phyloP scores from a whole-genome alignment of 306 rosid species.

The Cicer yamashitae region DNA sequence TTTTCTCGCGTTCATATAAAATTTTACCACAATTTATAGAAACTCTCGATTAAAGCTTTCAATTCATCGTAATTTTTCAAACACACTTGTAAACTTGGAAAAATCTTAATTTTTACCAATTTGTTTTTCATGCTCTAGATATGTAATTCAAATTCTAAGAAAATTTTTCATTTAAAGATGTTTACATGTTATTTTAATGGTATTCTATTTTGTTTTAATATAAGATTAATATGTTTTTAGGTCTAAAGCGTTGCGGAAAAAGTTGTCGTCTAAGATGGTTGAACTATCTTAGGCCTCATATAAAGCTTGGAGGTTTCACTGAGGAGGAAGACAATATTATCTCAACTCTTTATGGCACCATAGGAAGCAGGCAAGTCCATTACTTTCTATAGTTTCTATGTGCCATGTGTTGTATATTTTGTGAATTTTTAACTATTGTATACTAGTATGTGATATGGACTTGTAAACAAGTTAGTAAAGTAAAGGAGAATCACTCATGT shows the following conservation, averaged over 20 bases:
- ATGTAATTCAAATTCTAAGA: background rate
- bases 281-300: constrained; percentile 45
- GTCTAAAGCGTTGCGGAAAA: constrained; percentile 44
- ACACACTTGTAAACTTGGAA: background rate
- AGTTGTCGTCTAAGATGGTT: constrained; percentile 48
- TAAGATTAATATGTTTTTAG: background rate
- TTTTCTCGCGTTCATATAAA: no score
- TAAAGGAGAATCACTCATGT: no score
- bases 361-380: constrained; percentile 48
- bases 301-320: constrained; percentile 49
- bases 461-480: no score
- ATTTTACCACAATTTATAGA: no score
- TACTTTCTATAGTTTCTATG: background rate
- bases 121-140: background rate
- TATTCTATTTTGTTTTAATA: background rate
- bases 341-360: constrained; percentile 29
- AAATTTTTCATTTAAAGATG: background rate
- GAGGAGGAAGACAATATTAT: constrained; percentile 40
- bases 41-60: no score
- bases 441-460: no score
- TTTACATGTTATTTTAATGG: background rate
- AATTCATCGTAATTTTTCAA: no score
- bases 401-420: background rate
- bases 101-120: background rate
- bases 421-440: no score